Conservation (phyloP, 2,329 filamentous ascomycete species). For the Fonsecaea erecta region DNA sequence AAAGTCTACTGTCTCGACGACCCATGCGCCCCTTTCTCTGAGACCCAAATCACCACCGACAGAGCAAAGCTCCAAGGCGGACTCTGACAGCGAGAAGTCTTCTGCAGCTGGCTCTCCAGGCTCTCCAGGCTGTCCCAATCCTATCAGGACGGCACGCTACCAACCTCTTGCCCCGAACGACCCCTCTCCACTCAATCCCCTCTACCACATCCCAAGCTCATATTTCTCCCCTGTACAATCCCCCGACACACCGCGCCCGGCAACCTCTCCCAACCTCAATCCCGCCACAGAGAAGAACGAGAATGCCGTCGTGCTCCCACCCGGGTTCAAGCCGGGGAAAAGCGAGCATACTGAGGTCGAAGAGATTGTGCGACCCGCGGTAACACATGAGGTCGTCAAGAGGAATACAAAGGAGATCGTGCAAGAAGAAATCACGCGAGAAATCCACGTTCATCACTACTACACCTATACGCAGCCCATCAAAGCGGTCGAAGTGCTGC, state of each 20-base stretch:
- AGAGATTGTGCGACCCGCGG: slow-evolving; percentile 35
- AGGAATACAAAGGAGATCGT: slow-evolving; percentile 39
- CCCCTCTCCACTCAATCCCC: slow-evolving; percentile 30
- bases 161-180: slow-evolving; percentile 30
- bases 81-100: slow-evolving; percentile 13
- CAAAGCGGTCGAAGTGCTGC: slow-evolving; percentile 42
- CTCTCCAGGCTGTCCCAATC: slow-evolving; percentile 9
- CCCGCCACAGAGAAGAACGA: slow-evolving; percentile 1
- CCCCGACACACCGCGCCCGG: slow-evolving; percentile 6
- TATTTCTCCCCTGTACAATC: slow-evolving; percentile 1
- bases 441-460: slow-evolving; percentile 45
- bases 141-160: slow-evolving; percentile 25
- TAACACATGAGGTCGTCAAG: slow-evolving; percentile 43
- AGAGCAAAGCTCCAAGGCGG: slow-evolving; percentile 2
- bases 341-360: slow-evolving; percentile 31
- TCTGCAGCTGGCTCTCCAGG: slow-evolving; percentile 14
- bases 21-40: slow-evolving; percentile 13
- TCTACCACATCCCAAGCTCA: slow-evolving; percentile 27
- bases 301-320: slow-evolving; percentile 30
- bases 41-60: slow-evolving; percentile 17
- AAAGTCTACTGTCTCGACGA: slow-evolving; percentile 6
- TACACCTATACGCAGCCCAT: slow-evolving; percentile 44
- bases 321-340: slow-evolving; percentile 25
- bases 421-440: slow-evolving; percentile 42
- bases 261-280: background rate